Evolutionary conservation across 306 rosid species (phyloP).

Genomic region (Quercus aquifolioides): DNA sequence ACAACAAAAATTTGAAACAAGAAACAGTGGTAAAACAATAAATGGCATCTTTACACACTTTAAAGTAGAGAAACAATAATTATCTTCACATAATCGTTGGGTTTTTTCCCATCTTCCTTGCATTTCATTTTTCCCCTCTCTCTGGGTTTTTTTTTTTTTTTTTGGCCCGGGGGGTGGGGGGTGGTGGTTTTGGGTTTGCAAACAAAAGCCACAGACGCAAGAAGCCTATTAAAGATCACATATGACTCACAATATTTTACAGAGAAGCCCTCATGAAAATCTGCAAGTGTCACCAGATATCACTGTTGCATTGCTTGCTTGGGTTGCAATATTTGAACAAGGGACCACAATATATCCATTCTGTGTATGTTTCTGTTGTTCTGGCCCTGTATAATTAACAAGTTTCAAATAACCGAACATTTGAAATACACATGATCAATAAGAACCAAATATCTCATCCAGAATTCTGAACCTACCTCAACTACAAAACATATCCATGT

Average conservation of each 20-base stretch:
- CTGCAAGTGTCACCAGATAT: constrained; percentile 22
- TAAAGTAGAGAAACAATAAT: constrained; percentile 1
- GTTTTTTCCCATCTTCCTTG: constrained; percentile 1
- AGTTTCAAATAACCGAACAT: background rate
- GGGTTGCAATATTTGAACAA: constrained; percentile 88
- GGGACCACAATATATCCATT: constrained; percentile 92
- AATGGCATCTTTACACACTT: constrained; percentile 29
- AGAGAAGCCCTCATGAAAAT: constrained; percentile 23
- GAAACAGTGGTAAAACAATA: background rate
- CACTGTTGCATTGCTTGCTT: constrained; percentile 39
- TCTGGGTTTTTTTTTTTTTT: constrained; percentile 1
- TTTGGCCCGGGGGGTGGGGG: background rate
- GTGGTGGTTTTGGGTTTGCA: background rate
- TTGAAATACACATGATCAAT: background rate
- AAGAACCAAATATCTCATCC: background rate
- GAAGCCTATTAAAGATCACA: constrained; percentile 21
- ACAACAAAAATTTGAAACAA: constrained; percentile 7
- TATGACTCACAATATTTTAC: constrained; percentile 26
- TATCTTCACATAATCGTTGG: constrained; percentile 16
- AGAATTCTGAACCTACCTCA: constrained; percentile 54
- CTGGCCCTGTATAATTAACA: constrained; percentile 54
- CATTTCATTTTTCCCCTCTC: constrained; percentile 1
- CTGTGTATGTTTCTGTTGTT: constrained; percentile 78
- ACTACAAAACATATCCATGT: constrained; percentile 90
- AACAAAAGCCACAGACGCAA: background rate